Conservation (phyloP, 2,329 filamentous ascomycete genomes). For the Westerdykella sp. region DNA sequence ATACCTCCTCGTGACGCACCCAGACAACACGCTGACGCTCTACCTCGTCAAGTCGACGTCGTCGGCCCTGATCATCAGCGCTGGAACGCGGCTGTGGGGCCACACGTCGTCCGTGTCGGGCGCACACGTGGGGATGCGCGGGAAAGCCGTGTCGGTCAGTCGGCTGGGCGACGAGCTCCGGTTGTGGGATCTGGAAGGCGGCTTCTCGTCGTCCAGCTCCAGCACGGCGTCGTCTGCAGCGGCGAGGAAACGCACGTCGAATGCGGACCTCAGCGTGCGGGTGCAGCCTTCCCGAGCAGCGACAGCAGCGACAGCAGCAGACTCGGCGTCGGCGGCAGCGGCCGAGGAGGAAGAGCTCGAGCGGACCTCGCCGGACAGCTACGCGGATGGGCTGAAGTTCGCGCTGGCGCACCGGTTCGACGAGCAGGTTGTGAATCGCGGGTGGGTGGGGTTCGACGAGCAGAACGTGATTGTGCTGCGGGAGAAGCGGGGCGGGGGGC, state of each 20-base stretch:
- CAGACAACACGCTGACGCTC: constrained; percentile 80
- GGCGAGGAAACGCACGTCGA: constrained; percentile 36
- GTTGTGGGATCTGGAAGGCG: constrained; percentile 83
- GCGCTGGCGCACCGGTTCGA: constrained; percentile 22
- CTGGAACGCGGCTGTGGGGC: constrained; percentile 75
- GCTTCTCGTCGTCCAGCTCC: constrained; percentile 35
- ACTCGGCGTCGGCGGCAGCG: constrained; percentile 18
- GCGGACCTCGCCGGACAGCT: constrained; percentile 15
- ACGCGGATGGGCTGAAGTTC: constrained; percentile 26
- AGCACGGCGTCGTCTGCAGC: constrained; percentile 6
- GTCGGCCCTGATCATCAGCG: constrained; percentile 59
- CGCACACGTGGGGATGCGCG: constrained; percentile 74
- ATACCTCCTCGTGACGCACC: constrained; percentile 75
- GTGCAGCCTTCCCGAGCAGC: constrained; percentile 39
- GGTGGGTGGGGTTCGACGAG: constrained; percentile 83
- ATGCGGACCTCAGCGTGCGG: constrained; percentile 49
- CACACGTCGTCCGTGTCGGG: constrained; percentile 86
- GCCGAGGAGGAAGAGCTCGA: constrained; percentile 9
- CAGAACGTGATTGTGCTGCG: constrained; percentile 85
- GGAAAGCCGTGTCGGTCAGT: constrained; percentile 87
- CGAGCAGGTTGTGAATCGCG: constrained; percentile 43
- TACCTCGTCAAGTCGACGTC: constrained; percentile 72
- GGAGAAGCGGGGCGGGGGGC: constrained; percentile 60
- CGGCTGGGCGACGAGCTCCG: constrained; percentile 61
- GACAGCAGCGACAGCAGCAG: constrained; percentile 7